A percentile compares a stretch with the other conserved stretches of the same genome.
Evolutionary conservation across 805 yeast genomes (phyloP).

Genomic region (Grigorovia transvaalensis): DNA sequence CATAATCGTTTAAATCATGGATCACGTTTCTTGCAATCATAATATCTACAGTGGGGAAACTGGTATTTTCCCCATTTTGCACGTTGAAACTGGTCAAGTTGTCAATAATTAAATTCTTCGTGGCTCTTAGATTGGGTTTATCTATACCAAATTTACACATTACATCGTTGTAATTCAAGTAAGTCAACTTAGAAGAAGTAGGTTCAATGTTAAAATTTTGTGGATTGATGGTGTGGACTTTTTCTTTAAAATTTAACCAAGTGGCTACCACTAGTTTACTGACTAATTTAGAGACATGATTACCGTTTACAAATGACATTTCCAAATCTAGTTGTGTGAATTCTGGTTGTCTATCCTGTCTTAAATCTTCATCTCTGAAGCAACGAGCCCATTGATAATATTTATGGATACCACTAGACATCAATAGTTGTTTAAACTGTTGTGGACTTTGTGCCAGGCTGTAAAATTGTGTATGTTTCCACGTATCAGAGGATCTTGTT

Average conservation of each 20-base stretch:
- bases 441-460: slow-evolving; percentile 98
- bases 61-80: slow-evolving; percentile 27
- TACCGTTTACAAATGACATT: slow-evolving; percentile 67
- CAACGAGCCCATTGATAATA: slow-evolving; percentile 91
- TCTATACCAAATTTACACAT: slow-evolving; percentile 76
- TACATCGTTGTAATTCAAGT: slow-evolving; percentile 59
- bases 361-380: slow-evolving; percentile 89
- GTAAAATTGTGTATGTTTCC: slow-evolving; percentile 34
- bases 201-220: not conserved
- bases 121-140: slow-evolving; percentile 78
- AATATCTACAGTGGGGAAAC: slow-evolving; percentile 66
- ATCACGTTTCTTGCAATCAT: slow-evolving; percentile 49
- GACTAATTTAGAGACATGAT: slow-evolving; percentile 57
- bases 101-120: slow-evolving; percentile 32
- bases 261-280: slow-evolving; percentile 43
- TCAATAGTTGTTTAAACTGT: slow-evolving; percentile 87
- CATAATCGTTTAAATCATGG: slow-evolving; percentile 16
- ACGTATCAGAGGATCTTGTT: slow-evolving; percentile 41
- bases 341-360: slow-evolving; percentile 95
- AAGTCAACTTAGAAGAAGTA: slow-evolving; percentile 11
- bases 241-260: slow-evolving; percentile 41
- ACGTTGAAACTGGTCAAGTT: slow-evolving; percentile 37
- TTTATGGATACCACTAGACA: slow-evolving; percentile 83
- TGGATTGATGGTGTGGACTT: slow-evolving; percentile 23
- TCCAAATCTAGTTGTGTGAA: slow-evolving; percentile 96